phyloP scores from a whole-genome alignment of 1,284 basidiomycete species.

The Takashimella koratensis region DNA sequence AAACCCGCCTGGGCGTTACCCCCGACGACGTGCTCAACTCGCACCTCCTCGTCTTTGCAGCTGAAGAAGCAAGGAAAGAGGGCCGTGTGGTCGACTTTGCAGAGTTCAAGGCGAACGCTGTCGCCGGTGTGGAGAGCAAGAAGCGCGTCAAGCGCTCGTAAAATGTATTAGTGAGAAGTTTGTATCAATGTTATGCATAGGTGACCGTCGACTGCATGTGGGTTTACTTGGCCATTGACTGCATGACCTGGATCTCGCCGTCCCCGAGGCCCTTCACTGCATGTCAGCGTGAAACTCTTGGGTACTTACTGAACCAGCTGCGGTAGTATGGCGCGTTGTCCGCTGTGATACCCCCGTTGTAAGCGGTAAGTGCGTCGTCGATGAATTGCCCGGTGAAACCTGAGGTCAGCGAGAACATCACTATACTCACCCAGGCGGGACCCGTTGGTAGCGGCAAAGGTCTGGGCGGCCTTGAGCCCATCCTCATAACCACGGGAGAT shows the following conservation, averaged over 20 bases:
- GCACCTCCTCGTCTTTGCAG: constrained; percentile 78
- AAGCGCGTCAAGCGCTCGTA: not conserved
- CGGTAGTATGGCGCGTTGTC: constrained; percentile 54
- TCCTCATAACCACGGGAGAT: constrained; percentile 59
- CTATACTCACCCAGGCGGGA: constrained; percentile 54
- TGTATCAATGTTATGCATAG: too few species aligned
- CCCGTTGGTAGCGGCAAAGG: constrained; percentile 57
- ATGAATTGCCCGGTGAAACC: constrained; percentile 66
- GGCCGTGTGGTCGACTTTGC: constrained; percentile 60
- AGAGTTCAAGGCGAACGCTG: constrained; percentile 28
- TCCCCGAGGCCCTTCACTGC: constrained; percentile 27
- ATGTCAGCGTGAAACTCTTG: not conserved
- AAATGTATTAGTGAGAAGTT: too few species aligned
- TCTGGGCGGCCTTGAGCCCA: constrained; percentile 60
- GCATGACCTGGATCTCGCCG: constrained; percentile 28
- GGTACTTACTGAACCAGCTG: constrained; percentile 49
- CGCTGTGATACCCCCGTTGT: constrained; percentile 49
- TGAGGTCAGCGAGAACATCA: not conserved
- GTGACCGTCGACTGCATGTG: too few species aligned
- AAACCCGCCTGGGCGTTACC: constrained; percentile 61
- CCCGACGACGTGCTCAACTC: constrained; percentile 66
- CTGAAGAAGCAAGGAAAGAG: constrained; percentile 66
- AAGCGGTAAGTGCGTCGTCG: constrained; percentile 51
- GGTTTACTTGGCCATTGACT: constrained; percentile 16
- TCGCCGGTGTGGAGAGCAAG: not conserved